Conservation (phyloP, 1,284 basidiomycete species). For the Sanghuangporus baumii region DNA sequence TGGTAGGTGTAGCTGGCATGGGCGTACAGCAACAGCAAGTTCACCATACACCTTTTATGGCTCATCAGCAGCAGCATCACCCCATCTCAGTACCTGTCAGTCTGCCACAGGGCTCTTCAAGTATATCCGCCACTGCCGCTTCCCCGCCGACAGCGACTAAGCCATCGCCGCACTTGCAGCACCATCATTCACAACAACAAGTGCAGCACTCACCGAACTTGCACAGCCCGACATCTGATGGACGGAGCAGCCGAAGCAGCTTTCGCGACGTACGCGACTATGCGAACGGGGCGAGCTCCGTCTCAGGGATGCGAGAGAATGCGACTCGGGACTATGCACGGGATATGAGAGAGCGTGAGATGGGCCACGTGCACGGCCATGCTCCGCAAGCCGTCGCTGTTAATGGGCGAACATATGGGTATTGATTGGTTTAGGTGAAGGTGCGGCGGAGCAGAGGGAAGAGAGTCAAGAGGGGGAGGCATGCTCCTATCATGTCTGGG, state of each 20-base stretch:
- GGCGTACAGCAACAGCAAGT: conserved; percentile 11
- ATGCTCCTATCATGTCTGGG: neutral
- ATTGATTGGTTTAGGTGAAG: conserved; percentile 6
- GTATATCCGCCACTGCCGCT: neutral
- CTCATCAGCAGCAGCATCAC: conserved; percentile 16
- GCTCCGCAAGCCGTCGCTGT: conserved; percentile 10
- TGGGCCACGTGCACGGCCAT: conserved; percentile 11
- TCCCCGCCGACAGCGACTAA: conserved; percentile 4
- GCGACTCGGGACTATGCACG: conserved; percentile 8
- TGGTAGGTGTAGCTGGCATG: conserved; percentile 4
- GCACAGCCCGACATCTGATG: conserved; percentile 13
- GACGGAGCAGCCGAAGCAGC: conserved; percentile 16
- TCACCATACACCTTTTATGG: conserved; percentile 1
- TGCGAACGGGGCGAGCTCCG: neutral
- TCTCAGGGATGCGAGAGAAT: neutral
- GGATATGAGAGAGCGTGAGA: conserved; percentile 10
- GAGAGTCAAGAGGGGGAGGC: neutral
- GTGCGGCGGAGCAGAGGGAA: neutral
- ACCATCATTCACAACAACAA: neutral
- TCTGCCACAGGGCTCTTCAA: conserved; percentile 3
- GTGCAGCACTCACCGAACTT: neutral
- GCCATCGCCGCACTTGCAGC: conserved; percentile 8
- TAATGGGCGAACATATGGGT: conserved; percentile 14
- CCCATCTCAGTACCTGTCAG: conserved; percentile 11
- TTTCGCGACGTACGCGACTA: conserved; percentile 8